Base-by-base conservation (phyloP, 768 basidiomycete species). In the Tricholoma bakamatsutake region DNA sequence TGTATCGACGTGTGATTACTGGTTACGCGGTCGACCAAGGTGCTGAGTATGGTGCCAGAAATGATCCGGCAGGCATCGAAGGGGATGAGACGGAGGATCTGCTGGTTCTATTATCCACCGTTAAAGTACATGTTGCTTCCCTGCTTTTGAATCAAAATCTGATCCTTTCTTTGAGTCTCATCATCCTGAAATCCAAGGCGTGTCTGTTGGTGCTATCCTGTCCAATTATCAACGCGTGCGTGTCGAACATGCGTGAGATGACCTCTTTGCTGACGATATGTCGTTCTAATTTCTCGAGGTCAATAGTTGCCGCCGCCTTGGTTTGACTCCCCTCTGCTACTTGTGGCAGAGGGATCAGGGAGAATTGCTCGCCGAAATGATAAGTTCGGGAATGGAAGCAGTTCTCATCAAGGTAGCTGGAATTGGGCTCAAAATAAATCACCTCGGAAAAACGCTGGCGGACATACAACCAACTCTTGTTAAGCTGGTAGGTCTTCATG, bases 31-130 rank as follows among this genome's bases (percentile, higher is more conserved):
- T 98, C 9, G 85, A 91, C 52, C 86, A 88, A 69, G 84, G 85
- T 46, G 74, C 81, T 10, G 93, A 98, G 67, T 99, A 99, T 71
- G 97, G 96, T 31, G 76, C 80, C 58, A 77, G 86, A 59, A 71
- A 65, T 31, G 72, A 74, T 39, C 52, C 62, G 10, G 63, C 57
- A 15, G 89, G 87, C 2, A 74, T 85, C 18, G 61, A 67, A 33
- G 95, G 93, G 3, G 97, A 99, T 69, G 97, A 99, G 74, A 98
- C 97, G 0, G 97, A 99, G 66, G 97, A 99, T 72, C 78, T 99
- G 28, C 83, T 82, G 62, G 78, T 74, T 18, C 70, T 99, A 30
- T 73, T 99, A 17, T 73, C 72, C 15, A 72, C 76, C 17, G 91
- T 98, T 55, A 87, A 93, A 80, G 95, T 94, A 59, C 18, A 69